Base-by-base conservation (phyloP, 2,329 filamentous ascomycete species). In the Pyricularia pennisetigena region DNA sequence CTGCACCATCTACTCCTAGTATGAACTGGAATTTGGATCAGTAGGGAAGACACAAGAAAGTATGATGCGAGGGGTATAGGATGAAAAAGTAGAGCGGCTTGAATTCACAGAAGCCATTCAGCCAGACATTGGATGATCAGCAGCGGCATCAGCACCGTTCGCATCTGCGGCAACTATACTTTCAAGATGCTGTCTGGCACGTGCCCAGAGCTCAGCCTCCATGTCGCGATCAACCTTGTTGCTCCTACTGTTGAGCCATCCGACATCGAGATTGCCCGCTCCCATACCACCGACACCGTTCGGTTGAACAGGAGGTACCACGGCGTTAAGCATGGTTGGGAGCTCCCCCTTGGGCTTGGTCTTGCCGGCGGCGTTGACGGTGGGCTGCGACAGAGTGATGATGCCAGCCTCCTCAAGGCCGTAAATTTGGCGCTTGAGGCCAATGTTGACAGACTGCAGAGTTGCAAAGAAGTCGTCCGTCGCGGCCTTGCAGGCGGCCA, bases 211-310 rank as follows among this genome's bases (percentile, higher is more conserved):
- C 79, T 97, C 92, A 1, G 86, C 86, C 75, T 96, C 93, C 83
- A 94, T 95, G 71, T 92, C 90, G 73, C 89, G 86, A 68, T 92
- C 92, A 26, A 96, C 91, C 71, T 90, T 90, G 71, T 91, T 90
- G 70, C 91, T 92, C 69, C 92, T 86, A 74, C 92, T 94, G 76
- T 97, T 98, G 73, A 98, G 79, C 87, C 91, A 94, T 35, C 94
- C 94, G 16, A 96, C 89, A 75, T 97, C 94, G 67, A 97, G 82
- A 30, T 80, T 81, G 4, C 59, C 59, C 24, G 59, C 59, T 10
- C 85, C 86, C 41, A 87, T 84, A 72, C 82, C 82, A 26, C 82
- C 86, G 68, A 82, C 78, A 57, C 83, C 86, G 63, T 86, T 80
- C 57, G 88, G 82, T 75, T 87, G 79, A 71, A 86, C 72, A 62